phyloP scores from a whole-genome alignment of 2,329 filamentous ascomycete species.

The Xylaria sp. region DNA sequence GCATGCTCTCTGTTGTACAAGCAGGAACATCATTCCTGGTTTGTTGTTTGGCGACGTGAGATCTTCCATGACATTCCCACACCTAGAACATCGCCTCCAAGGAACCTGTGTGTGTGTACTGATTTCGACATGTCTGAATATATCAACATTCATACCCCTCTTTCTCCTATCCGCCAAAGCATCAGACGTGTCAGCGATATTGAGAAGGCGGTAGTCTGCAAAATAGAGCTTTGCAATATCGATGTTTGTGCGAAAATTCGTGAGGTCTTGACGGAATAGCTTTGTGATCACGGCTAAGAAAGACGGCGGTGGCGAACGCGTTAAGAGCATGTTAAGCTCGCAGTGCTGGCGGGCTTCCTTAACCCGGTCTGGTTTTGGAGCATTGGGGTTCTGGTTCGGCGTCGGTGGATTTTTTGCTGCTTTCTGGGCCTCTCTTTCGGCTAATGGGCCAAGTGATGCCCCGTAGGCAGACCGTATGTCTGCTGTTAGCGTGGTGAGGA shows the following conservation, averaged over 20 bases:
- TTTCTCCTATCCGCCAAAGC: slow-evolving; percentile 56
- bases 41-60: slow-evolving; percentile 53
- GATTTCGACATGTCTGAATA: slow-evolving; percentile 70
- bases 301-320: slow-evolving; percentile 56
- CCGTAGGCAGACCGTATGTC: slow-evolving; percentile 65
- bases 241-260: slow-evolving; percentile 66
- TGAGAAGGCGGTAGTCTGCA: slow-evolving; percentile 76
- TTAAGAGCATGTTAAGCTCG: slow-evolving; percentile 65
- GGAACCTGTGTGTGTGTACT: slow-evolving; percentile 53
- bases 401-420: slow-evolving; percentile 59
- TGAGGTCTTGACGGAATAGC: slow-evolving; percentile 70
- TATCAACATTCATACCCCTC: slow-evolving; percentile 59
- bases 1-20: slow-evolving; percentile 66
- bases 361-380: slow-evolving; percentile 51
- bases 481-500: slow-evolving; percentile 62
- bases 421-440: slow-evolving; percentile 58
- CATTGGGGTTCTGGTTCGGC: slow-evolving; percentile 50
- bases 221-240: slow-evolving; percentile 78
- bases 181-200: slow-evolving; percentile 68
- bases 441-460: slow-evolving; percentile 57
- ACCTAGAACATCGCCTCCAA: slow-evolving; percentile 67
- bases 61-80: slow-evolving; percentile 74
- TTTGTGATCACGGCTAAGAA: slow-evolving; percentile 71
- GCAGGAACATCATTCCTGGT: slow-evolving; percentile 64
- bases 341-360: slow-evolving; percentile 57